phyloP scores from a whole-genome alignment of 2,329 filamentous ascomycete genomes.

The Pseudogymnoascus sp. region DNA sequence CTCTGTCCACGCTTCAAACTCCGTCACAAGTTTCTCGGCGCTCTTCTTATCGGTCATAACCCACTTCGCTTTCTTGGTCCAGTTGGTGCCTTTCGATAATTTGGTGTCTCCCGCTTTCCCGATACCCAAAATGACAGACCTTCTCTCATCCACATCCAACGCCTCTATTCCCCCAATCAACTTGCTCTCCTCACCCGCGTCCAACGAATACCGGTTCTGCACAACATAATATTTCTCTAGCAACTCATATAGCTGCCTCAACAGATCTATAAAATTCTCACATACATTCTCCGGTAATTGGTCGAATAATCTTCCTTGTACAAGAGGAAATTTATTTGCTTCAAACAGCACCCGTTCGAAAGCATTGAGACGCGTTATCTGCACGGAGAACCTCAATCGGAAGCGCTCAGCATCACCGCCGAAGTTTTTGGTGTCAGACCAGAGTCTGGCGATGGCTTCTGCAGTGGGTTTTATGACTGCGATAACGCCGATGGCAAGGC shows the following conservation, averaged over 20 bases:
- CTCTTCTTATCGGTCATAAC: background rate
- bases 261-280: conserved; percentile 1
- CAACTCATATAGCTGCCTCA: conserved; percentile 3
- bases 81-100: background rate
- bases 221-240: background rate
- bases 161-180: background rate
- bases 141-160: background rate
- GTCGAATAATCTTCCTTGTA: background rate
- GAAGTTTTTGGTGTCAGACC: background rate
- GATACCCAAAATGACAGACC: background rate
- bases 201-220: background rate
- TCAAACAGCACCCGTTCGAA: background rate
- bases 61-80: background rate
- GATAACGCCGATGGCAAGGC: background rate
- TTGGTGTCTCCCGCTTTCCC: background rate
- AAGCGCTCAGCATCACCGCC: background rate
- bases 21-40: background rate
- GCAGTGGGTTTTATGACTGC: background rate
- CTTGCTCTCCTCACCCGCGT: background rate
- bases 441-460: background rate
- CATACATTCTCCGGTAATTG: background rate
- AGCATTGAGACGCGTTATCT: background rate
- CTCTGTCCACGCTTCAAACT: background rate
- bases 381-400: background rate
- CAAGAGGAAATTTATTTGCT: background rate